Evolutionary conservation across 2,329 filamentous ascomycete species (phyloP).

Genomic region (Monosporascus cannonballus): DNA sequence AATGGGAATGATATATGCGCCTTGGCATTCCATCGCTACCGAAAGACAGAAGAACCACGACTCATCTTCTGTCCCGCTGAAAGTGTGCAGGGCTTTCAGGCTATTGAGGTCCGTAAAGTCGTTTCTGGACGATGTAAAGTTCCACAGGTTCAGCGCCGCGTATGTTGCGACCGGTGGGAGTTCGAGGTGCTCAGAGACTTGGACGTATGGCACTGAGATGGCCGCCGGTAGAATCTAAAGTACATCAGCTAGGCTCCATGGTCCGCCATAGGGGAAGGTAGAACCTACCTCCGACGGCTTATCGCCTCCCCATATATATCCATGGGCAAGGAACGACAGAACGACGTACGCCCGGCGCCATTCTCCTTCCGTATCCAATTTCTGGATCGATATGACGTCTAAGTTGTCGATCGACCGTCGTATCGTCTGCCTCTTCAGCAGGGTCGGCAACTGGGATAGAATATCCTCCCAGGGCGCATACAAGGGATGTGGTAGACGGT

Average conservation of each 20-base stretch:
- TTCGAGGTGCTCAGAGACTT: conserved; percentile 66
- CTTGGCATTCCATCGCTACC: conserved; percentile 81
- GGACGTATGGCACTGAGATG: conserved; percentile 70
- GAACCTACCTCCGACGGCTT: conserved; percentile 60
- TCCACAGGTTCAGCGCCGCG: conserved; percentile 82
- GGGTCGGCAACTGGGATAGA: conserved; percentile 53
- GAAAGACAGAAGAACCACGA: conserved; percentile 93
- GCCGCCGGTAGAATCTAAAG: conserved; percentile 61
- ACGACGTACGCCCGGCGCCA: conserved; percentile 68
- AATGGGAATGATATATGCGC: conserved; percentile 65
- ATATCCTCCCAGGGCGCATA: conserved; percentile 63
- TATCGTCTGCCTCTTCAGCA: conserved; percentile 55
- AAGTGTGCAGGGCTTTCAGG: conserved; percentile 68
- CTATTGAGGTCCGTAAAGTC: conserved; percentile 62
- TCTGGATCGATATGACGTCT: conserved; percentile 51
- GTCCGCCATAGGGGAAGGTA: no score
- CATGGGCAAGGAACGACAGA: conserved; percentile 73
- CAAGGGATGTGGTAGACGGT: conserved; percentile 53
- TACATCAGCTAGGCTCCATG: no score
- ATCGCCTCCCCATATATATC: conserved; percentile 83
- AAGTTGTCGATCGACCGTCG: conserved; percentile 50
- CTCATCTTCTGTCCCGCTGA: conserved; percentile 84
- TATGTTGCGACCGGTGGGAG: conserved; percentile 89
- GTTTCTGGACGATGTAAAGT: conserved; percentile 56
- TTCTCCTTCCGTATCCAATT: conserved; percentile 53